phyloP scores from a whole-genome alignment of 352 stramenopile species.

The Phytophthora uliginosa region DNA sequence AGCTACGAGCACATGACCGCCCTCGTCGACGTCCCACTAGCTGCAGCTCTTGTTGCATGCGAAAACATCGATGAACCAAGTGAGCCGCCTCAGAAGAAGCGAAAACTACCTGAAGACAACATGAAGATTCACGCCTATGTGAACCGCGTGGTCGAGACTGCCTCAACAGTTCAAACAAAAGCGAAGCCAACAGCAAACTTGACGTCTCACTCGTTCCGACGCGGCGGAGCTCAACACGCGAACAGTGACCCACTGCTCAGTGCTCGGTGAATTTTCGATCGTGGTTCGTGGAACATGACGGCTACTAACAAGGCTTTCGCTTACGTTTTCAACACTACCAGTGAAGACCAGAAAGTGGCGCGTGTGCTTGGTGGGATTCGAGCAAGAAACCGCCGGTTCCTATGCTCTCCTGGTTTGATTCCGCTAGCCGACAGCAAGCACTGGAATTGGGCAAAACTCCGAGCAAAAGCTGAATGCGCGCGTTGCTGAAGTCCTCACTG shows the following conservation, averaged over 20 bases:
- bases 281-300: conserved; percentile 8
- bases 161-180: too few species aligned
- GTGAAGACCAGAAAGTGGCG: conserved; percentile 12
- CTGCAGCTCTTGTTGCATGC: background rate
- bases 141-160: too few species aligned
- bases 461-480: too few species aligned
- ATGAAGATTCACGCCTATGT: conserved; percentile 6
- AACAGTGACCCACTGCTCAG: background rate
- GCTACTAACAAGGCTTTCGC: conserved; percentile 12
- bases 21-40: background rate
- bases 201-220: conserved; percentile 4
- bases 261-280: conserved; percentile 14
- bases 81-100: too few species aligned
- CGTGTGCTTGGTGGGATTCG: too few species aligned
- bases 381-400: too few species aligned
- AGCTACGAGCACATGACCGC: background rate
- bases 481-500: too few species aligned
- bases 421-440: too few species aligned
- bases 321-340: conserved; percentile 12
- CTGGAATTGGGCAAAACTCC: too few species aligned
- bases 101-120: background rate
- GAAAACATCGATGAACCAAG: background rate
- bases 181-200: background rate
- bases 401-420: too few species aligned
- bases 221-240: background rate